Base-by-base conservation (phyloP, 2,329 filamentous ascomycete species). In the Neofusicoccum ribis region DNA sequence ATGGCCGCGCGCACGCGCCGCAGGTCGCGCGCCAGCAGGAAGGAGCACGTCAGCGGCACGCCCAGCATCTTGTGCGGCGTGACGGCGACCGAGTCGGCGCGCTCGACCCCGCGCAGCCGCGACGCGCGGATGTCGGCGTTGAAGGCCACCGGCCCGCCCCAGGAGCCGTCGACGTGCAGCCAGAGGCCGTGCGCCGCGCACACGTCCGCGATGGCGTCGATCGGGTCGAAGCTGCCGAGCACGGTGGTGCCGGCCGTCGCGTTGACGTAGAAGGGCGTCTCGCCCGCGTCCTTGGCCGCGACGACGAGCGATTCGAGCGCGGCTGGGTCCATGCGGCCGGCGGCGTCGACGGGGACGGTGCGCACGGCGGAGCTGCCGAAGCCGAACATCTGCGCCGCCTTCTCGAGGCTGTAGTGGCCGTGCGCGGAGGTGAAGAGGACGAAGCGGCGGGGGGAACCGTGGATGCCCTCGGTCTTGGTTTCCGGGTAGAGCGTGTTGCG, bases 41-140 rank as follows among this genome's bases (percentile, higher is more conserved):
- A 97, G 0, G 90, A 93, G 80, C 93, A 98, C 0, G 93, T 97
- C 46, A 96, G 81, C 0, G 95, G 94, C 2, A 92, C 91, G 66
- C 92, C 92, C 74, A 98, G 86, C 95, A 98, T 98, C 81, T 98
- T 98, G 81, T 99, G 95, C 65, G 95, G 93, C 77, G 96, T 98
- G 63, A 97, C 86, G 1, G 93, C 92, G 44, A 98, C 82, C 14
- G 88, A 92, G 77, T 97, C 86, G 9, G 93, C 95, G 46, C 89
- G 83, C 50, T 93, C 84, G 2, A 85, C 82, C 14, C 94, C 94
- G 1, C 81, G 76, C 9, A 98, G 80, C 73, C 92, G 91, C 63
- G 80, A 71, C 51, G 80, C 81, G 49, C 91, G 69, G n/a, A 83
- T 72, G 0, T 88, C 91, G 79, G 63, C 14, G 67, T 72, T 72